Conservation (phyloP, 2,329 filamentous ascomycete species). For the Diaporthe velutina region DNA sequence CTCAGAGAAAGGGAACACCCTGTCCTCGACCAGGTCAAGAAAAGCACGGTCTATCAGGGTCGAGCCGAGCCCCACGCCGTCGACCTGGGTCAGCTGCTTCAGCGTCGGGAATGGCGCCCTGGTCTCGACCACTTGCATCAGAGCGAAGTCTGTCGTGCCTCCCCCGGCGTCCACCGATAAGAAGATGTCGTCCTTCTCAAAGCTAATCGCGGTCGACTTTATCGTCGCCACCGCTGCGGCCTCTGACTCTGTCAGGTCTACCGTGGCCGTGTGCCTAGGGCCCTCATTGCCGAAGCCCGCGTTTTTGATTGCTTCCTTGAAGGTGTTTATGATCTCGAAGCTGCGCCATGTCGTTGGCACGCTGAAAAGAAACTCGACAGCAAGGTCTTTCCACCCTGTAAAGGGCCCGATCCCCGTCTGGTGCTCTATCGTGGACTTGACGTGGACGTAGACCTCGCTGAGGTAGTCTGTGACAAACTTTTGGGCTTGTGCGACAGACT, state of each 20-base stretch:
- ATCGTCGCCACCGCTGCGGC: constrained; percentile 61
- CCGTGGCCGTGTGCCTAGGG: constrained; percentile 51
- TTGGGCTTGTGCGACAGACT: constrained; percentile 57
- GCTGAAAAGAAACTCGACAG: constrained; percentile 67
- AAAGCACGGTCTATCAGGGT: constrained; percentile 61
- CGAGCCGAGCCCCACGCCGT: constrained; percentile 60
- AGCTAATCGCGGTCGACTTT: constrained; percentile 55
- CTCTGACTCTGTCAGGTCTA: constrained; percentile 63
- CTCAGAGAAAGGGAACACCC: constrained; percentile 53
- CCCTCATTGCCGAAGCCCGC: constrained; percentile 64
- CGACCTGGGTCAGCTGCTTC: constrained; percentile 52
- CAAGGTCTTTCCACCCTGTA: constrained; percentile 58
- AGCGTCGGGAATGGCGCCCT: constrained; percentile 45
- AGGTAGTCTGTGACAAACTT: constrained; percentile 64
- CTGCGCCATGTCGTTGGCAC: constrained; percentile 70
- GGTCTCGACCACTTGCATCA: constrained; percentile 55
- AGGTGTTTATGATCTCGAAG: constrained; percentile 63
- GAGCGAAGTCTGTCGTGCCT: constrained; percentile 60
- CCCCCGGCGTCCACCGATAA: constrained; percentile 60
- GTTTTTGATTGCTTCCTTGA: constrained; percentile 59
- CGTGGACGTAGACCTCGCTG: constrained; percentile 60
- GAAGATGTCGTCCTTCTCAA: constrained; percentile 55
- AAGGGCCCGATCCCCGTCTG: constrained; percentile 52
- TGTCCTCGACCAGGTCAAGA: constrained; percentile 52
- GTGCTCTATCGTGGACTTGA: constrained; percentile 59